A percentile compares a stretch with the other conserved stretches of the same genome.
phyloP scores from a whole-genome alignment of 345 rosid genomes.

The Iberis pinnata region DNA sequence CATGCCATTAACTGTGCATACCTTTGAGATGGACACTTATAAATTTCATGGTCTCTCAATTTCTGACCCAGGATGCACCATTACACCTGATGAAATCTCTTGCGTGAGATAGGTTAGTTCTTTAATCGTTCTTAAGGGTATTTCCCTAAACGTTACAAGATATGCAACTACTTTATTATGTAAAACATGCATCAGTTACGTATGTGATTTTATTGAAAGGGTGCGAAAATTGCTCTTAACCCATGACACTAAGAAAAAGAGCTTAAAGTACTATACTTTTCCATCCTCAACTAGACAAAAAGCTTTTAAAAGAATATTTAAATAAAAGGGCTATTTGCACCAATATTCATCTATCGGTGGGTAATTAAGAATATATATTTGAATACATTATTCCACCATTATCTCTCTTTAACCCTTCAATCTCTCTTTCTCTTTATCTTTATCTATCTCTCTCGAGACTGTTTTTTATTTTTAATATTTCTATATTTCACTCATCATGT shows the following conservation, averaged over 20 bases:
- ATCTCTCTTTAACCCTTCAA: too few species aligned
- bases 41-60: conserved; percentile 99
- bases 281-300: neutral
- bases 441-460: too few species aligned
- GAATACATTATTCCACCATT: too few species aligned
- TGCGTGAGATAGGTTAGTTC: conserved; percentile 86
- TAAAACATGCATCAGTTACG: too few species aligned
- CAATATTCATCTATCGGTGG: too few species aligned
- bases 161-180: too few species aligned
- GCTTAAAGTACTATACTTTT: conserved; percentile 57
- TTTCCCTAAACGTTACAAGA: neutral
- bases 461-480: too few species aligned
- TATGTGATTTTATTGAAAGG: conserved; percentile 93
- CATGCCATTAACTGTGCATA: conserved; percentile 33
- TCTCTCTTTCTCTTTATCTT: too few species aligned
- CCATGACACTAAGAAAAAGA: conserved; percentile 89
- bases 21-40: conserved; percentile 98
- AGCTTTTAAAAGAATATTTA: too few species aligned
- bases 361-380: too few species aligned
- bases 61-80: conserved; percentile 99
- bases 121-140: neutral
- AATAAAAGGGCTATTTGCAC: too few species aligned
- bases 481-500: too few species aligned
- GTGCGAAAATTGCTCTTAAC: conserved; percentile 60
- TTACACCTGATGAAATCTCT: conserved; percentile 86